Conservation (phyloP, 495 filamentous ascomycete genomes). For the Aspergillus sparsus region DNA sequence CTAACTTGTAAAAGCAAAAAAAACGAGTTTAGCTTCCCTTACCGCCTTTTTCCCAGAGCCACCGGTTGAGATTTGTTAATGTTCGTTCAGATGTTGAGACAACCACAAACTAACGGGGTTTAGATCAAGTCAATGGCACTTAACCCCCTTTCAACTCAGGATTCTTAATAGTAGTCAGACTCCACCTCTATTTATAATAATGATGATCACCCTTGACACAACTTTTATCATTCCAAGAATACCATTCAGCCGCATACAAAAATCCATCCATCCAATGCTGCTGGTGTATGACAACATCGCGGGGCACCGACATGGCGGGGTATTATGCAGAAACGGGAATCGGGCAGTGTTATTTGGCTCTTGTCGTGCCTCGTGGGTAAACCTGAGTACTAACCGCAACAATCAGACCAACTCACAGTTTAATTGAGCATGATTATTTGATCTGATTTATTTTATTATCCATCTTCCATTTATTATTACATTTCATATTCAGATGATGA, state of each 20-base stretch:
- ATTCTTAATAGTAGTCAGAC: neutral
- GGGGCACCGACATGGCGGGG: constrained; percentile 29
- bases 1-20: neutral
- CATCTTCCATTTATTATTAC: no score
- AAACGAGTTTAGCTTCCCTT: neutral
- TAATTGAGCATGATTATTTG: no score
- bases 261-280: neutral
- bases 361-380: no score
- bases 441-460: no score
- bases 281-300: constrained; percentile 23
- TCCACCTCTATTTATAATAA: no score
- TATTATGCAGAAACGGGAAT: constrained; percentile 8
- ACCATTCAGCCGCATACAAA: constrained; percentile 10
- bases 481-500: no score
- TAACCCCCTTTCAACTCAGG: neutral
- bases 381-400: no score
- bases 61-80: neutral
- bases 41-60: constrained; percentile 19
- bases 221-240: neutral
- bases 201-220: no score
- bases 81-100: neutral
- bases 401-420: no score
- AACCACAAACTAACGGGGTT: neutral
- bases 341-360: neutral
- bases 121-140: neutral